Evolutionary conservation across 1,284 basidiomycete species (phyloP).

Genomic region (Boletus smithii): DNA sequence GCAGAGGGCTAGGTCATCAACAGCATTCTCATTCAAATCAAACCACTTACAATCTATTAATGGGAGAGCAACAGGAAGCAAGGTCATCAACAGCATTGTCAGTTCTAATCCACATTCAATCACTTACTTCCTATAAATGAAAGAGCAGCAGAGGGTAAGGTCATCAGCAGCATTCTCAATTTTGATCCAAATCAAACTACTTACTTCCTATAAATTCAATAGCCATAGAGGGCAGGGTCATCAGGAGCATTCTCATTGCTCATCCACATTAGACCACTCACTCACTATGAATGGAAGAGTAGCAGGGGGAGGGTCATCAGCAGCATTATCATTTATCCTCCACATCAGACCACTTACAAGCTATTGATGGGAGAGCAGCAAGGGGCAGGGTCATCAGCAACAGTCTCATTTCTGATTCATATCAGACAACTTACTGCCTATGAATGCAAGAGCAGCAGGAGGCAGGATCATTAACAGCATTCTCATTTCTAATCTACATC

Average conservation of each 20-base stretch:
- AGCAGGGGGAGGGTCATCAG: too few species aligned
- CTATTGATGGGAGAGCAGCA: too few species aligned
- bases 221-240: too few species aligned
- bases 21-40: not conserved
- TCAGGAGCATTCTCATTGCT: too few species aligned
- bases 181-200: not conserved
- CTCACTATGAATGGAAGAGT: too few species aligned
- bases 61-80: not conserved
- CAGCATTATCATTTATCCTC: not conserved
- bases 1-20: too few species aligned
- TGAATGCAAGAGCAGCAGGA: not conserved
- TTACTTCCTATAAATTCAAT: not conserved
- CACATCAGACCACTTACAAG: not conserved
- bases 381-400: not conserved
- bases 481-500: not conserved
- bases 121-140: not conserved
- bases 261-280: too few species aligned
- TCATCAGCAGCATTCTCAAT: not conserved
- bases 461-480: not conserved
- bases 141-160: not conserved
- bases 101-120: not conserved
- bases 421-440: not conserved
- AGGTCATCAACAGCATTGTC: not conserved
- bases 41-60: not conserved
- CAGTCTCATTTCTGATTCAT: too few species aligned